These are phyloP conservation scores for Tuber magnatum DNA, from an alignment of 495 filamentous ascomycete species.

Conservation along the genomic window DNA sequence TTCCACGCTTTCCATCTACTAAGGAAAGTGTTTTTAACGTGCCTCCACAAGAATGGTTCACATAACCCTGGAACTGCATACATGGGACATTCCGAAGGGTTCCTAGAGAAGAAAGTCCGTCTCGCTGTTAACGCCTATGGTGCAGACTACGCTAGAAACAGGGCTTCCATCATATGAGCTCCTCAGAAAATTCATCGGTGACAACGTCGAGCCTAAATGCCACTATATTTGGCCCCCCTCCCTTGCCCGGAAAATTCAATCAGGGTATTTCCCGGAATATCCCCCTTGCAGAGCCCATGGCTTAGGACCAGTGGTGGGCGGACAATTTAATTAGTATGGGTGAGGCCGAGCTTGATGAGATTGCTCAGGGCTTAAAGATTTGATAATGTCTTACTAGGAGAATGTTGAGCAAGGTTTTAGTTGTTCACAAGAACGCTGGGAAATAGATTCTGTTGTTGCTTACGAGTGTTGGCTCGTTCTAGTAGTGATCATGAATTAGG, in stretches of 20 bases:
- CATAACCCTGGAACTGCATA: conserved; percentile 46
- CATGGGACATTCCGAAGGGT: conserved; percentile 48
- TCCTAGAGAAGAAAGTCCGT: conserved; percentile 52
- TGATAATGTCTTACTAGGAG: too few species aligned
- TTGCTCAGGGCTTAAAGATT: conserved; percentile 55
- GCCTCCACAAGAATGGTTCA: conserved; percentile 49
- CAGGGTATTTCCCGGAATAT: conserved; percentile 52
- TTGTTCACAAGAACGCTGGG: conserved; percentile 22
- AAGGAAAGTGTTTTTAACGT: conserved; percentile 2
- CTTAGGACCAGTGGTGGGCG: conserved; percentile 57
- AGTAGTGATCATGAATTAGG: not conserved
- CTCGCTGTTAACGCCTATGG: conserved; percentile 55
- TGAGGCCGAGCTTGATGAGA: conserved; percentile 50
- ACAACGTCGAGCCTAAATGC: conserved; percentile 35
- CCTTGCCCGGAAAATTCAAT: conserved; percentile 51
- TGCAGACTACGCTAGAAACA: conserved; percentile 42
- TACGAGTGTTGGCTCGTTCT: not conserved
- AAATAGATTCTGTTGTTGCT: not conserved
- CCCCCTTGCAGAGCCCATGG: conserved; percentile 50
- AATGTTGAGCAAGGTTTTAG: conserved; percentile 52
- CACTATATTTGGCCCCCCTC: conserved; percentile 50
- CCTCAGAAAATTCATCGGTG: conserved; percentile 32
- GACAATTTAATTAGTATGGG: conserved; percentile 52
- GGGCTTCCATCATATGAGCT: conserved; percentile 40
- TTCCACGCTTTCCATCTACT: too few species aligned